These are phyloP conservation scores for Pseudocercospora ulei DNA, from an alignment of 2,329 filamentous ascomycete species.

Conservation along the genomic window DNA sequence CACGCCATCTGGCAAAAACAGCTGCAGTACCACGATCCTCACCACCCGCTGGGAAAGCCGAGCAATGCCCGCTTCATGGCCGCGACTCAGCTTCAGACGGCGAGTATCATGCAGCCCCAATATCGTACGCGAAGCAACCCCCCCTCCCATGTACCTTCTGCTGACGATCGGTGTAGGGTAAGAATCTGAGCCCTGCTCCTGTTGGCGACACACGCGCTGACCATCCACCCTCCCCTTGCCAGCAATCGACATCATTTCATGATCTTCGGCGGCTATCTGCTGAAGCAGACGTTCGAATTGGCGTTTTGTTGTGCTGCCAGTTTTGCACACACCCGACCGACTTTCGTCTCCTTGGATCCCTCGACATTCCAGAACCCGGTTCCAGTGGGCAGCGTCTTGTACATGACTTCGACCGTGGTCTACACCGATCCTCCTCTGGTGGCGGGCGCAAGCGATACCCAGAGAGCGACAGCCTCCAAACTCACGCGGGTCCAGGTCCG, in stretches of 20 bases:
- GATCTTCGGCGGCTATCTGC: slow-evolving; percentile 67
- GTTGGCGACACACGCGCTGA: slow-evolving; percentile 37
- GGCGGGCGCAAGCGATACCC: slow-evolving; percentile 33
- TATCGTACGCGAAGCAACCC: too few relatives aligned
- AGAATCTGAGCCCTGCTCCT: too few relatives aligned
- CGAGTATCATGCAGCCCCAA: slow-evolving; percentile 67
- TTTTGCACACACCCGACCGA: slow-evolving; percentile 59
- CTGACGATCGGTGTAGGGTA: too few relatives aligned
- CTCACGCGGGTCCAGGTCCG: slow-evolving; percentile 57
- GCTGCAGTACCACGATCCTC: slow-evolving; percentile 54
- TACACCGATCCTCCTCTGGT: slow-evolving; percentile 57
- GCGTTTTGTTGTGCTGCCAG: slow-evolving; percentile 65
- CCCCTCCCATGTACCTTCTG: too few relatives aligned
- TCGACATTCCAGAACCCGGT: slow-evolving; percentile 67
- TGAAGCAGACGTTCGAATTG: slow-evolving; percentile 66
- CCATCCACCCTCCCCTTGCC: not conserved
- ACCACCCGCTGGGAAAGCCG: slow-evolving; percentile 47
- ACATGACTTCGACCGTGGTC: slow-evolving; percentile 60
- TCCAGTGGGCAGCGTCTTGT: slow-evolving; percentile 63
- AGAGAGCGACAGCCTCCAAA: slow-evolving; percentile 33
- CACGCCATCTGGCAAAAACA: slow-evolving; percentile 65
- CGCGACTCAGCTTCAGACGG: slow-evolving; percentile 53
- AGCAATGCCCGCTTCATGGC: slow-evolving; percentile 54
- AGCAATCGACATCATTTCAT: slow-evolving; percentile 54
- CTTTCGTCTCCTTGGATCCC: slow-evolving; percentile 62